Conservation (phyloP, 2,329 filamentous ascomycete species). For the Arthrobotrys megalospora region DNA sequence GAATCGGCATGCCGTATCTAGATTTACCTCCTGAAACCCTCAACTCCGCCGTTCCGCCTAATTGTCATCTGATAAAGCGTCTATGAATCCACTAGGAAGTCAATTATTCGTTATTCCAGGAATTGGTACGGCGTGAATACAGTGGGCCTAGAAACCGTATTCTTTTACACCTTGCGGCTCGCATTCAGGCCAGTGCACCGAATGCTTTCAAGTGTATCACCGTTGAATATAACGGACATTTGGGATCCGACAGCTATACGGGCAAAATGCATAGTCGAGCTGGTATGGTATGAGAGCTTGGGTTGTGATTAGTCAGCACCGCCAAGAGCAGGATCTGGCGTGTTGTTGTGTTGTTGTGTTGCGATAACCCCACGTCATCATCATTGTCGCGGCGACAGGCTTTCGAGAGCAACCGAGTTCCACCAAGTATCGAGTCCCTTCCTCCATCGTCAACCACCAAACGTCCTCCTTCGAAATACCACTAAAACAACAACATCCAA, state of each 20-base stretch:
- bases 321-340: background rate
- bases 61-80: conserved; percentile 5
- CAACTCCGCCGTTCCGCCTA: background rate
- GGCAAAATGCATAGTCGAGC: background rate
- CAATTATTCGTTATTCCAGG: background rate
- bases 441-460: background rate
- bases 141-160: background rate
- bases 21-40: background rate
- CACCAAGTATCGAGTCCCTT: background rate
- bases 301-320: conserved; percentile 37
- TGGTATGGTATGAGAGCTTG: background rate
- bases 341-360: conserved; percentile 43
- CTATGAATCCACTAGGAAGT: conserved; percentile 13
- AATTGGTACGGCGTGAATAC: too few relatives aligned
- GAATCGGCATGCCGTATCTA: background rate
- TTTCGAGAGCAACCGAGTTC: background rate
- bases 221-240: background rate
- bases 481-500: background rate
- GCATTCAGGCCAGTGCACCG: background rate
- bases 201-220: conserved; percentile 13
- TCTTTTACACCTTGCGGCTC: background rate
- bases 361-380: conserved; percentile 58
- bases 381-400: conserved; percentile 26
- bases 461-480: background rate
- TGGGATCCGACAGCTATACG: background rate